These are phyloP conservation scores for Candida anglica DNA, from an alignment of 805 yeast genomes.

Conservation along the genomic window DNA sequence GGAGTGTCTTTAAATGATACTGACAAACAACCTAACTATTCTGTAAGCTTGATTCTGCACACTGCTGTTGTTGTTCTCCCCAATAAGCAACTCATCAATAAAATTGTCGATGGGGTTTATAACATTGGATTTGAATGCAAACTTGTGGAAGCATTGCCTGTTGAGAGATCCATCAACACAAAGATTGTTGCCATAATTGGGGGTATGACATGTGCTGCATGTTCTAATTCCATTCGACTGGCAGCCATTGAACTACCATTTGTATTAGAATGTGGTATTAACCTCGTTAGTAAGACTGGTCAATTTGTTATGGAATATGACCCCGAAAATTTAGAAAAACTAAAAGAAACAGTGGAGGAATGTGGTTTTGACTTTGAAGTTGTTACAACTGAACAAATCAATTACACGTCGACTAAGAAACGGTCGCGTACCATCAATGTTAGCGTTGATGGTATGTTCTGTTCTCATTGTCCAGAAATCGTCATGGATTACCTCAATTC, in stretches of 20 bases:
- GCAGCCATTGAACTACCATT: constrained; percentile 47
- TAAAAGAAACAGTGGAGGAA: constrained; percentile 56
- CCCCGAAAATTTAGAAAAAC: constrained; percentile 27
- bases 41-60: constrained; percentile 50
- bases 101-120: constrained; percentile 20
- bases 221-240: constrained; percentile 53
- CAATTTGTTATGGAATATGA: constrained; percentile 51
- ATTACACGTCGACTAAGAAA: constrained; percentile 44
- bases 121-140: constrained; percentile 42
- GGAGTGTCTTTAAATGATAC: constrained; percentile 6
- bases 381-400: constrained; percentile 39
- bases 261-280: constrained; percentile 51
- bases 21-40: constrained; percentile 23
- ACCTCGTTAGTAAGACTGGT: constrained; percentile 59
- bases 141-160: constrained; percentile 57
- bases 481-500: constrained; percentile 45
- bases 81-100: constrained; percentile 43
- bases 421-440: constrained; percentile 55
- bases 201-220: constrained; percentile 74
- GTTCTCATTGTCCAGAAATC: constrained; percentile 63
- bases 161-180: constrained; percentile 43
- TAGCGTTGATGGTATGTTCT: constrained; percentile 61
- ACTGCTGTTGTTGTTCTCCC: constrained; percentile 52
- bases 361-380: constrained; percentile 61
- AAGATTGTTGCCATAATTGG: constrained; percentile 60